These are phyloP conservation scores for Lactifluus pinguis DNA, from an alignment of 768 basidiomycete species.

Conservation along the genomic window DNA sequence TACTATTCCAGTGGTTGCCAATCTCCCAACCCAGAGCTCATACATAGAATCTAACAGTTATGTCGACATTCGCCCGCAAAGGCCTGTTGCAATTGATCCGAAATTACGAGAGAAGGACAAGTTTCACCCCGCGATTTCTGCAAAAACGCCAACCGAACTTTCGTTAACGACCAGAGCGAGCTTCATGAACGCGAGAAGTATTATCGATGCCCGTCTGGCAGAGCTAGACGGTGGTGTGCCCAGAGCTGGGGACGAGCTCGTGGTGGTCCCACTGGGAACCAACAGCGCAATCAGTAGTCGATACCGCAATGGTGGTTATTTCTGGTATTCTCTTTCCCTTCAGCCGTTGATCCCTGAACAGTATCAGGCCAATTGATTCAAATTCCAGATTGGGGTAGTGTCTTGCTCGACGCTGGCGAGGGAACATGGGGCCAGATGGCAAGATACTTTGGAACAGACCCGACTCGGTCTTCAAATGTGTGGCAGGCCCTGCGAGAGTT, in stretches of 20 bases:
- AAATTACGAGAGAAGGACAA: conserved; percentile 5
- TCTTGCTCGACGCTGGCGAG: conserved; percentile 88
- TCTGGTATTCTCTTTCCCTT: not conserved
- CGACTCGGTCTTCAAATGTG: conserved; percentile 30
- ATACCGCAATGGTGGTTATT: conserved; percentile 70
- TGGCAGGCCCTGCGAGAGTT: conserved; percentile 59
- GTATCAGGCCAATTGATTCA: conserved; percentile 71
- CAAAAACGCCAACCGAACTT: conserved; percentile 4
- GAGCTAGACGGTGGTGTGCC: not conserved
- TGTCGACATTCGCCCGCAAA: conserved; percentile 16
- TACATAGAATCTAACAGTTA: conserved; percentile 10
- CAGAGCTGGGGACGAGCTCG: conserved; percentile 50
- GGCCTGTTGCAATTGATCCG: conserved; percentile 32
- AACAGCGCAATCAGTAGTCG: conserved; percentile 79
- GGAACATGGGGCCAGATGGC: conserved; percentile 87
- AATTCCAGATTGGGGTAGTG: conserved; percentile 60
- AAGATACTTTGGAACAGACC: conserved; percentile 59
- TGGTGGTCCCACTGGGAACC: conserved; percentile 75
- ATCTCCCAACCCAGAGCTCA: conserved; percentile 12
- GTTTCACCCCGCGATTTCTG: conserved; percentile 15
- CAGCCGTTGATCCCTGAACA: conserved; percentile 22
- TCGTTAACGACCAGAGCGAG: conserved; percentile 31
- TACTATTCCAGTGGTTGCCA: conserved; percentile 12
- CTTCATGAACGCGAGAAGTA: conserved; percentile 33
- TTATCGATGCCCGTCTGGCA: conserved; percentile 22